These are phyloP conservation scores for Pyrenophora teres DNA, from an alignment of 2,329 filamentous ascomycete genomes.

Conservation along the genomic window DNA sequence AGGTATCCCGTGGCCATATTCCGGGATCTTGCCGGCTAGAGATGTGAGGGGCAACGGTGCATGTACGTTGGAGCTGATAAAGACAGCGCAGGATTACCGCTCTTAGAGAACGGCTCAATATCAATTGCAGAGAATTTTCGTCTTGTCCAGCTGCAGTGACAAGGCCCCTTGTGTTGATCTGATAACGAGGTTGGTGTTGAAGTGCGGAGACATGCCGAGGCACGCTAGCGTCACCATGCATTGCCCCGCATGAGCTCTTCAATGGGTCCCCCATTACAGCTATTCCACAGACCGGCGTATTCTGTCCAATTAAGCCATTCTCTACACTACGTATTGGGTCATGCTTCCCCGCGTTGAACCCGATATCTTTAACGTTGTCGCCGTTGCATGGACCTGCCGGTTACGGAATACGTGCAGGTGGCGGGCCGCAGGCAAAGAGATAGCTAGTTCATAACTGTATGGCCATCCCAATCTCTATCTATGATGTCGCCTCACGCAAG, in stretches of 20 bases:
- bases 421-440: neutral
- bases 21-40: too few relatives aligned
- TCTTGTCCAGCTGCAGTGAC: too few relatives aligned
- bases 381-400: conserved; percentile 5
- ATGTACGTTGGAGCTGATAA: too few relatives aligned
- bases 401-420: neutral
- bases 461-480: neutral
- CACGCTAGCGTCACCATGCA: neutral
- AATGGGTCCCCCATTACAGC: neutral
- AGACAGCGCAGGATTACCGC: too few relatives aligned
- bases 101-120: too few relatives aligned
- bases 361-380: neutral
- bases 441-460: neutral
- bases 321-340: neutral
- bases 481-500: neutral
- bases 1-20: neutral
- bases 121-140: too few relatives aligned
- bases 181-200: conserved; percentile 8
- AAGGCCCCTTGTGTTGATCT: neutral
- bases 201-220: conserved; percentile 8
- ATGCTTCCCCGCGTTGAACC: neutral
- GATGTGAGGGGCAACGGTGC: too few relatives aligned
- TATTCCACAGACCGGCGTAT: neutral
- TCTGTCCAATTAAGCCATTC: conserved; percentile 4
- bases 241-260: conserved; percentile 2